Base-by-base conservation (phyloP, 2,329 filamentous ascomycete species). In the Hypoxylon rubiginosum region DNA sequence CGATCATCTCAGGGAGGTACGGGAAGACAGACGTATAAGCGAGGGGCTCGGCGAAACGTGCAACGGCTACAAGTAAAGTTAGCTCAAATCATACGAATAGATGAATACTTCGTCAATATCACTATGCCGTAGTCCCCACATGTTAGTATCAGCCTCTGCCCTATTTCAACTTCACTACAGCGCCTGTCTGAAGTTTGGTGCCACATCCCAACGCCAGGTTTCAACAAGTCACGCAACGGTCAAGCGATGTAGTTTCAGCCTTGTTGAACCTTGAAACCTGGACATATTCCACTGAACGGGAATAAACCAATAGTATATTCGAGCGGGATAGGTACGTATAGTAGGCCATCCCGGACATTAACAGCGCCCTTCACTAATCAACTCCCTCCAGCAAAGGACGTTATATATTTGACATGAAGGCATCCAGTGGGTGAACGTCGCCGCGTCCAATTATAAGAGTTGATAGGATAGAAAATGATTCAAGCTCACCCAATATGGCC, bases 1-100 rank as follows among this genome's bases (percentile, higher is more conserved):
- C 86, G 61, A 97, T 91, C 92, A 97, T 96, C 79, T 94, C 92
- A 10, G 92, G 92, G 69, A 91, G 84, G 71, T 84, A 86, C 76
- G 91, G 91, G 66, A 90, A 90, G 68, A 92, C 88, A 24, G 90
- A 92, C 13, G 91, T 93, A 72, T 92, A 82, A 7, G 91, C 86
- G 66, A 91, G 81, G 8, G 92, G 92, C 77, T 95, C 92, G 66
- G 92, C 90, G 74, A 95, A 91, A 74, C 92, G 87, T 76, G 91
- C 92, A 81, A 93, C 85, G 76, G 91, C 92, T 93, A 58, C 43
- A 70, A 63, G 63, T 55, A 39, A 65, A 65, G 74, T 83, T 75
- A 82, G 80, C 74, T 64, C 62, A 32, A 51, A 71, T 60, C 59
- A 64, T 30, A 56, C 45, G 64, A 64, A 62, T 69, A 72, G 53